These are phyloP conservation scores for Pycnococcus provasolii DNA, from an alignment of 139 green algal genomes.

Conservation along the genomic window DNA sequence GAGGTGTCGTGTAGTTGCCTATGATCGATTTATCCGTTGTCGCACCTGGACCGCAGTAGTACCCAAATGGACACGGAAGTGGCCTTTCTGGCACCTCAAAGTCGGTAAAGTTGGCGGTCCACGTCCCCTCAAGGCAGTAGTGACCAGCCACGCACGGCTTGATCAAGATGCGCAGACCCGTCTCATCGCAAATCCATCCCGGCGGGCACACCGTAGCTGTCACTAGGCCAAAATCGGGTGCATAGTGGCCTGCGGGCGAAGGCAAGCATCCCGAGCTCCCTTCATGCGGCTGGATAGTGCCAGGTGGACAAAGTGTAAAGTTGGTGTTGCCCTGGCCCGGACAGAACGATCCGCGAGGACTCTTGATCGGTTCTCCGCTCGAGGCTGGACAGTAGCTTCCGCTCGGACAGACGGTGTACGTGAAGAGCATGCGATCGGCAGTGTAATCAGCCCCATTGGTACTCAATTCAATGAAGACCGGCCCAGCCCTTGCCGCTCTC, in stretches of 20 bases:
- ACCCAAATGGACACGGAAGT: constrained; percentile 20
- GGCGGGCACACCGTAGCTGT: constrained; percentile 1
- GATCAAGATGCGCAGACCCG: neutral
- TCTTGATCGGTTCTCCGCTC: neutral
- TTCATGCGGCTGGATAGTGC: constrained; percentile 10
- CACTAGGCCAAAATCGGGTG: constrained; percentile 11
- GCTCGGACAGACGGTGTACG: constrained; percentile 3
- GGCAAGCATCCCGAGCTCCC: constrained; percentile 5
- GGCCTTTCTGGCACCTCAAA: constrained; percentile 9
- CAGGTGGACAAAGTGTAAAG: constrained; percentile 17
- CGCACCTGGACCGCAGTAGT: constrained; percentile 11
- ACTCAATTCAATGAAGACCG: constrained; percentile 16
- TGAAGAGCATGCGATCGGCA: neutral
- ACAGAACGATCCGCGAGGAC: constrained; percentile 16
- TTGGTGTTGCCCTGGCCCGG: constrained; percentile 1
- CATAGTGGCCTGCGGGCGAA: constrained; percentile 7
- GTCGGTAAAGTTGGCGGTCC: constrained; percentile 19
- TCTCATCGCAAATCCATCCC: constrained; percentile 15
- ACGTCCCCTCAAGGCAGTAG: constrained; percentile 19
- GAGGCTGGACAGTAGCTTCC: constrained; percentile 17
- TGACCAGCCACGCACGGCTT: constrained; percentile 21
- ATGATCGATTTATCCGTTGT: constrained; percentile 8
- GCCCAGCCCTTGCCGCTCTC: neutral
- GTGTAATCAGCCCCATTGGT: constrained; percentile 13
- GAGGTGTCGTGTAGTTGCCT: constrained; percentile 21